Conservation (phyloP, 108 stramenopile species). For the Conticribra weissflogii region DNA sequence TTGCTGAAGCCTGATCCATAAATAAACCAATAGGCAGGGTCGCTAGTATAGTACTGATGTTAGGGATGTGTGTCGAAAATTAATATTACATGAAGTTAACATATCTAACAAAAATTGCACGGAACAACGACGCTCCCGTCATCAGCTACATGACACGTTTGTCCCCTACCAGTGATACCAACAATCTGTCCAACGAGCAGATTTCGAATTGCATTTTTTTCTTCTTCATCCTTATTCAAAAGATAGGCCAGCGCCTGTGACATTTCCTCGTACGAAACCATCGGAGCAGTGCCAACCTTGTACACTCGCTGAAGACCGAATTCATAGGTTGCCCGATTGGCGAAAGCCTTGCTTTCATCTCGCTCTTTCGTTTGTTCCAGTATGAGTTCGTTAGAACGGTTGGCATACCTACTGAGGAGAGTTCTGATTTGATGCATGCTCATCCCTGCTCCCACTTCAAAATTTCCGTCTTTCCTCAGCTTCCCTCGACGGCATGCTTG, state of each 20-base stretch:
- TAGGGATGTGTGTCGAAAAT: too few relatives aligned
- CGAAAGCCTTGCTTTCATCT: conserved; percentile 26
- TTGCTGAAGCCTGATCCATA: conserved; percentile 70
- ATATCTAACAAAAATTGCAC: conserved; percentile 32
- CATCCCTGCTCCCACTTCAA: conserved; percentile 61
- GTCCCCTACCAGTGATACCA: conserved; percentile 60
- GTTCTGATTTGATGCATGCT: conserved; percentile 18
- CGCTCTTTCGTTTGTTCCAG: conserved; percentile 21
- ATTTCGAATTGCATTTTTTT: conserved; percentile 36
- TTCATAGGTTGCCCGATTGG: conserved; percentile 54
- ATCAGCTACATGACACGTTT: conserved; percentile 77
- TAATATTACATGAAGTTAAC: background rate
- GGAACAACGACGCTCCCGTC: conserved; percentile 83
- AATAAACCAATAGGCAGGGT: too few relatives aligned
- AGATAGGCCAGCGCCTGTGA: conserved; percentile 47
- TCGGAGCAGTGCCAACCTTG: conserved; percentile 17
- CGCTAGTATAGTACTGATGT: too few relatives aligned
- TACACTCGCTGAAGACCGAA: conserved; percentile 56
- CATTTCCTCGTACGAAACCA: conserved; percentile 54
- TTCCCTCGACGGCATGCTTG: conserved; percentile 57
- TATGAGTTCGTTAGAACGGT: conserved; percentile 29
- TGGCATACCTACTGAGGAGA: conserved; percentile 28
- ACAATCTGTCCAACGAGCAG: conserved; percentile 65
- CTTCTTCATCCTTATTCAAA: conserved; percentile 30
- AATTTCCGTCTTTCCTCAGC: conserved; percentile 65